Percentiles rank a stretch among this genome's conserved stretches.
Conservation (phyloP, 192 early-diverging fungal genomes). For the Rhizoclosmatium sp. region DNA sequence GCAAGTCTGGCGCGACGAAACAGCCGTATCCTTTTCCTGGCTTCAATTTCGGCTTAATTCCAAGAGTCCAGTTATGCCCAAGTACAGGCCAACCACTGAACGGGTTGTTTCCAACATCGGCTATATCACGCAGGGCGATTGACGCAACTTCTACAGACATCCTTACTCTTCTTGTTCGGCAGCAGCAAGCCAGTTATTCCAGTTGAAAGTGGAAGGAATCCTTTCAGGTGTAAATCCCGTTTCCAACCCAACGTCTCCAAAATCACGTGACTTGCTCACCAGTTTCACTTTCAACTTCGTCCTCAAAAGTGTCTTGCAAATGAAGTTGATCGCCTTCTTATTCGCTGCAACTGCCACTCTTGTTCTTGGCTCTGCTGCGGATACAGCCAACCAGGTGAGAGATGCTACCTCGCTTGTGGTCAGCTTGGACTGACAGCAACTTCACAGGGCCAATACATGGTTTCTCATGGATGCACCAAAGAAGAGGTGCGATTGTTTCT, state of each 20-base stretch:
- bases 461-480: background rate
- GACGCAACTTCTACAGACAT: background rate
- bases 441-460: background rate
- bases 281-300: too few species aligned
- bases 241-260: too few species aligned
- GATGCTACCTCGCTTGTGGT: background rate
- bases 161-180: background rate
- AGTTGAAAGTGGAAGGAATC: background rate
- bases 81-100: conserved; percentile 11
- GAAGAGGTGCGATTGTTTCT: background rate
- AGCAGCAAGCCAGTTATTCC: background rate
- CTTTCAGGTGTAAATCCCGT: too few species aligned
- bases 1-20: conserved; percentile 7
- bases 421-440: background rate
- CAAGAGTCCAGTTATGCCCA: conserved; percentile 4
- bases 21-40: conserved; percentile 25
- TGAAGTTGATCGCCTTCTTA: background rate
- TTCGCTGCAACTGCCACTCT: background rate
- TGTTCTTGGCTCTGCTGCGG: background rate
- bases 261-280: too few species aligned
- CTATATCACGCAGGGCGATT: background rate
- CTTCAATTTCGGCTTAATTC: background rate
- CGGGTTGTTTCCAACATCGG: conserved; percentile 3
- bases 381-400: background rate
- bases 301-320: background rate